Conservation (phyloP, 2,329 filamentous ascomycete species). For the Periglandula ipomoeae region DNA sequence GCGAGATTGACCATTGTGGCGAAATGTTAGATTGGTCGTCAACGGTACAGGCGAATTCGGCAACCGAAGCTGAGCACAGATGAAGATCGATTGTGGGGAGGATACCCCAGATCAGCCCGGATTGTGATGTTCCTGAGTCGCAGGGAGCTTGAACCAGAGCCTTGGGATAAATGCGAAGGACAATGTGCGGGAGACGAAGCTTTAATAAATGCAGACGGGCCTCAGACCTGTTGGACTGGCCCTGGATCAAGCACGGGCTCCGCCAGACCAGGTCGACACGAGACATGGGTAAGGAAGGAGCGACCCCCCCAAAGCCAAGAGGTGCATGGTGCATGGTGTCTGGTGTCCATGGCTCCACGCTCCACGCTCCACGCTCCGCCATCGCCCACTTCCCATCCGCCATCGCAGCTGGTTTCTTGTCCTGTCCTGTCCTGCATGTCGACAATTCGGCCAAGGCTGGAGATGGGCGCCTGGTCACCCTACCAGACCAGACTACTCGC, state of each 20-base stretch:
- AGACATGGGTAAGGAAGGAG: background rate
- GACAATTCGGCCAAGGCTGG: too few relatives aligned
- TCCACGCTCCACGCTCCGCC: too few relatives aligned
- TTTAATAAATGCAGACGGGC: background rate
- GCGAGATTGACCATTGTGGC: slow-evolving; percentile 4
- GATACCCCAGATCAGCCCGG: background rate
- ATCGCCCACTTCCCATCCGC: too few relatives aligned
- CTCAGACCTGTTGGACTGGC: too few relatives aligned
- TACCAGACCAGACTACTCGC: too few relatives aligned
- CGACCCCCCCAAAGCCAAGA: background rate
- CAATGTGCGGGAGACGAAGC: background rate
- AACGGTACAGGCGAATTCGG: background rate
- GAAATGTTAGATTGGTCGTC: background rate
- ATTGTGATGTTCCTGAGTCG: background rate
- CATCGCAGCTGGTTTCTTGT: too few relatives aligned
- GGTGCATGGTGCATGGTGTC: too few relatives aligned
- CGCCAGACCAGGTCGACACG: too few relatives aligned
- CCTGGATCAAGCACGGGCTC: background rate
- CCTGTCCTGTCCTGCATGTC: too few relatives aligned
- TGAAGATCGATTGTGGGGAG: background rate
- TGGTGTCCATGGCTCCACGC: too few relatives aligned
- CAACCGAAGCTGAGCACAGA: background rate
- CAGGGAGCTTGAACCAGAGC: background rate
- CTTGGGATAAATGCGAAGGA: background rate
- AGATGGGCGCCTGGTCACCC: too few relatives aligned